phyloP scores from a whole-genome alignment of 768 basidiomycete genomes.

The Auricularia sp. region DNA sequence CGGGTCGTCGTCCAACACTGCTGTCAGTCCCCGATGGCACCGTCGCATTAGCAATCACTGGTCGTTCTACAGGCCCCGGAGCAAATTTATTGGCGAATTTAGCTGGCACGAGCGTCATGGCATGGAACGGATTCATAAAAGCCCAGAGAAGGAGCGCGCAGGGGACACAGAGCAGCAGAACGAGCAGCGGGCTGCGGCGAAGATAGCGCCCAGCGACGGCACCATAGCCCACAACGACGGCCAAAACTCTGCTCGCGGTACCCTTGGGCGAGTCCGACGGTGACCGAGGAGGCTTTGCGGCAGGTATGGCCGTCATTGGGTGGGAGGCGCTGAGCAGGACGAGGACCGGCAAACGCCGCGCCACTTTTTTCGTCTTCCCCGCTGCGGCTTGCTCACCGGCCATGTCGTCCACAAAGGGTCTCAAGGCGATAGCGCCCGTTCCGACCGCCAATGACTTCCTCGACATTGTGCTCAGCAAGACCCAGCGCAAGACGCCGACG shows the following conservation, averaged over 20 bases:
- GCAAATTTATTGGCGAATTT: not conserved
- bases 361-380: not conserved
- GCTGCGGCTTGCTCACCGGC: not conserved
- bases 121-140: not conserved
- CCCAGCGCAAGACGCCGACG: slow-evolving; percentile 95
- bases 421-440: slow-evolving; percentile 97
- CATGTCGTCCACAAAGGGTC: slow-evolving; percentile 45
- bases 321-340: not conserved
- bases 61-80: not conserved
- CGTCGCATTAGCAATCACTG: too few relatives aligned
- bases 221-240: not conserved
- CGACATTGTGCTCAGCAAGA: slow-evolving; percentile 88
- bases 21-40: not conserved
- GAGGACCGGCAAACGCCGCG: not conserved
- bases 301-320: not conserved
- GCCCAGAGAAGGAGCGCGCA: not conserved
- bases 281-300: not conserved
- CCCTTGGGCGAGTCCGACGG: not conserved
- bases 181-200: not conserved
- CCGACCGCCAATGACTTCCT: slow-evolving; percentile 92
- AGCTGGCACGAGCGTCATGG: not conserved
- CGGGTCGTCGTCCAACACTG: not conserved
- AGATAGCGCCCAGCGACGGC: not conserved
- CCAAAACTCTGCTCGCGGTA: not conserved
- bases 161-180: not conserved